Evolutionary conservation across 805 yeast species (phyloP).

Genomic region (Saturnispora gosingensis): DNA sequence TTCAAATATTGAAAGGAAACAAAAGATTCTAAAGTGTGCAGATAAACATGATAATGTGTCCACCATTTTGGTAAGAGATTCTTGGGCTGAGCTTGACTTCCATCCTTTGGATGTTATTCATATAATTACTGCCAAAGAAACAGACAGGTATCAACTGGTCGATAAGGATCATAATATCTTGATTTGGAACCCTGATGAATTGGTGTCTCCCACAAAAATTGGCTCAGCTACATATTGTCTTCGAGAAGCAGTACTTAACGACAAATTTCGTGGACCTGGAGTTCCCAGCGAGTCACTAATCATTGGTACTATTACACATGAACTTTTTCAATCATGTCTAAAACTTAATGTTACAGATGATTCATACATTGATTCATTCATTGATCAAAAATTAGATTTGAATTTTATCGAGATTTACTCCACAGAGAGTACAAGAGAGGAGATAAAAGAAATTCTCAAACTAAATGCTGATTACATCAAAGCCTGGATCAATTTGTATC

Average conservation of each 20-base stretch:
- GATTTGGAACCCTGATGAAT: constrained; percentile 74
- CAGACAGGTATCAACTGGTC: constrained; percentile 32
- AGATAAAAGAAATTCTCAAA: constrained; percentile 34
- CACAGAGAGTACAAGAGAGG: constrained; percentile 40
- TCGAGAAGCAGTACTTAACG: constrained; percentile 56
- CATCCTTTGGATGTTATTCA: constrained; percentile 51
- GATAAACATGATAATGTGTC: constrained; percentile 27
- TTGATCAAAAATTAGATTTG: constrained; percentile 24
- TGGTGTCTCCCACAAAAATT: constrained; percentile 73
- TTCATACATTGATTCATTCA: constrained; percentile 29
- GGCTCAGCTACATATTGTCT: constrained; percentile 70
- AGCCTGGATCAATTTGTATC: constrained; percentile 43
- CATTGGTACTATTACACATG: constrained; percentile 79
- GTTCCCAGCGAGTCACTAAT: constrained; percentile 56
- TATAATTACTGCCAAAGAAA: constrained; percentile 35
- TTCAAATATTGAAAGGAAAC: constrained; percentile 29
- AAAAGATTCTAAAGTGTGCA: constrained; percentile 45
- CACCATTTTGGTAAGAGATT: constrained; percentile 50
- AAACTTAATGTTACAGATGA: constrained; percentile 28
- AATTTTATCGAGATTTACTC: constrained; percentile 37
- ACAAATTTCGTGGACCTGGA: constrained; percentile 52
- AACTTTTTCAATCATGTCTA: constrained; percentile 56
- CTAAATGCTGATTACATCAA: constrained; percentile 44
- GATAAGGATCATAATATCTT: constrained; percentile 54
- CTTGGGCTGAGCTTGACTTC: constrained; percentile 45